Evolutionary conservation across 225 moss, liverwort and hornwort genomes (phyloP).

Genomic region (Straminergon stramineum): DNA sequence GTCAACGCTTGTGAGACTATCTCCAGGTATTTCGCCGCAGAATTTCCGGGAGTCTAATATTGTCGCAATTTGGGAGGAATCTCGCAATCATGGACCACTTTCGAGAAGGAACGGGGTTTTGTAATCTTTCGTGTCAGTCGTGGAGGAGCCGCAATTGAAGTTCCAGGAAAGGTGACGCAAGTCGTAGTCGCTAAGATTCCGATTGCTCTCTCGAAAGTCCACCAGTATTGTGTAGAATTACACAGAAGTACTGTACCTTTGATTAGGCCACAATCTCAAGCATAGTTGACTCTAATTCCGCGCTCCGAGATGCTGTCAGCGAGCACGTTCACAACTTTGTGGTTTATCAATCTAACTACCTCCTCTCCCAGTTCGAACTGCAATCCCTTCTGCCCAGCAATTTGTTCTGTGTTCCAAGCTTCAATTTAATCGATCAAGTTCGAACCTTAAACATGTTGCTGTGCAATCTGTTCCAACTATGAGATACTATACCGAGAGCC

Average conservation of each 20-base stretch:
- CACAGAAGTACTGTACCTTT: background rate
- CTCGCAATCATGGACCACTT: background rate
- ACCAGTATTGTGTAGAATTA: background rate
- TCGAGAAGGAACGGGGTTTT: background rate
- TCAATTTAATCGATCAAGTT: background rate
- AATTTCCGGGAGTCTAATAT: background rate
- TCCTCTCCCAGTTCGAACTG: background rate
- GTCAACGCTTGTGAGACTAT: background rate
- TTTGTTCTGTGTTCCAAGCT: background rate
- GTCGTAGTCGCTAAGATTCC: background rate
- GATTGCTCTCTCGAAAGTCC: background rate
- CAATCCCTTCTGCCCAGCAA: background rate
- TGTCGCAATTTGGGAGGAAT: background rate
- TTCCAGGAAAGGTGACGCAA: background rate
- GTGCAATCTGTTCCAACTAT: background rate
- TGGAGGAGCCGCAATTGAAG: background rate
- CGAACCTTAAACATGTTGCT: background rate
- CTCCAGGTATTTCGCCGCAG: background rate
- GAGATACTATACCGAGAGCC: background rate
- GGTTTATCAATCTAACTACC: background rate
- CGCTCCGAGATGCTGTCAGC: background rate
- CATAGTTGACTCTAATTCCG: background rate
- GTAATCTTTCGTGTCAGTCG: background rate
- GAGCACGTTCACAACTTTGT: background rate
- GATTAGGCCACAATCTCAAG: background rate